phyloP scores from a whole-genome alignment of 75 land plant species.

The Sequoia sempervirens region DNA sequence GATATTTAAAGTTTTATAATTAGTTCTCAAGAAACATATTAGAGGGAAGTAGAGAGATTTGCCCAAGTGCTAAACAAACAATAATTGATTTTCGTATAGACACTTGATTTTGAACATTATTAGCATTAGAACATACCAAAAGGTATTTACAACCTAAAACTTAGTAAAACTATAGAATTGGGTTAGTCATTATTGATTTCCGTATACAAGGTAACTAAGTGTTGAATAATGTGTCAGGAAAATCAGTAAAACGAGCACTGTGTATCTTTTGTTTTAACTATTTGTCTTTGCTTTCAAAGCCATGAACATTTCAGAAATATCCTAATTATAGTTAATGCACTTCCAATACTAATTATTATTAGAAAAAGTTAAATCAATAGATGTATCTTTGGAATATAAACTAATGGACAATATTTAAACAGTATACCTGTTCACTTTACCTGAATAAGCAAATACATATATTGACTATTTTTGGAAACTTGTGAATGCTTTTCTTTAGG shows the following conservation, averaged over 20 bases:
- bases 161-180: neutral
- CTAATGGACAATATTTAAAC: neutral
- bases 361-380: neutral
- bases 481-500: neutral
- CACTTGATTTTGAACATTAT: neutral
- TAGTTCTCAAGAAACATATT: neutral
- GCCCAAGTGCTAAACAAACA: neutral
- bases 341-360: too few species aligned
- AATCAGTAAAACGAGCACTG: neutral
- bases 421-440: neutral
- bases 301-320: neutral
- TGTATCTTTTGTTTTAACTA: neutral
- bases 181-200: neutral
- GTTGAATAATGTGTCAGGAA: neutral
- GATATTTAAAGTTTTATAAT: neutral
- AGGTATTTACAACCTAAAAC: neutral
- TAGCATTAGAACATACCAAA: neutral
- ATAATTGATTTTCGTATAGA: neutral
- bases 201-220: too few species aligned
- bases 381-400: neutral
- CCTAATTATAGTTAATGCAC: neutral
- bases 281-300: neutral
- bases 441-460: neutral
- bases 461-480: neutral
- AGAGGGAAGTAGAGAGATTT: neutral